These are phyloP conservation scores for Coniochaeta ligniaria DNA, from an alignment of 2,329 filamentous ascomycete species.

Conservation along the genomic window DNA sequence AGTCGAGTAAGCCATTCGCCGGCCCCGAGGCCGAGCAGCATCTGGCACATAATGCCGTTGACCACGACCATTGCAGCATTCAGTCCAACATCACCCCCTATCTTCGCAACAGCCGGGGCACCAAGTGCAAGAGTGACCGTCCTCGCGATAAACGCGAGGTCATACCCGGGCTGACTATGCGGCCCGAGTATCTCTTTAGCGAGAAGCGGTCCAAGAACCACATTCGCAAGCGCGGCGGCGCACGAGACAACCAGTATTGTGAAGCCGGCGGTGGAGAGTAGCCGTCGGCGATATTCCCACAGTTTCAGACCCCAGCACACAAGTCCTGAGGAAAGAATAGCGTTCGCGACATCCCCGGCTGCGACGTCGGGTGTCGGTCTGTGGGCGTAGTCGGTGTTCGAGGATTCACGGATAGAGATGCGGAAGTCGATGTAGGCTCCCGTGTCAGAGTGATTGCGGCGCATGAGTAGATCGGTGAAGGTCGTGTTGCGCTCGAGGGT, in stretches of 20 bases:
- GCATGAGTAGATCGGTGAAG: conserved; percentile 19
- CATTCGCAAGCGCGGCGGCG: conserved; percentile 30
- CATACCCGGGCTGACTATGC: conserved; percentile 13
- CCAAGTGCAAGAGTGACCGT: conserved; percentile 43
- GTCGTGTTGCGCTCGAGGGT: conserved; percentile 19
- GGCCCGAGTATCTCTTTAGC: conserved; percentile 21
- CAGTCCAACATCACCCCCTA: conserved; percentile 36
- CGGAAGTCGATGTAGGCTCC: neutral
- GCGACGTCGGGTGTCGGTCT: conserved; percentile 17
- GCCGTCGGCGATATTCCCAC: conserved; percentile 38
- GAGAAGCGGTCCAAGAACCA: conserved; percentile 32
- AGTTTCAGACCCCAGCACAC: conserved; percentile 47
- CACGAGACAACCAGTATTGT: conserved; percentile 29
- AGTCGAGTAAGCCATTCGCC: conserved; percentile 13
- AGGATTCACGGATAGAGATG: neutral
- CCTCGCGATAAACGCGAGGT: conserved; percentile 40
- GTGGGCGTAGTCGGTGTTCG: neutral
- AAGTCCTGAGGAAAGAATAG: conserved; percentile 42
- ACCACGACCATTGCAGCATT: conserved; percentile 45
- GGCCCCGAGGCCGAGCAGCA: conserved; percentile 22
- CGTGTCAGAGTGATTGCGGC: conserved; percentile 9
- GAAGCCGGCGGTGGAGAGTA: conserved; percentile 35
- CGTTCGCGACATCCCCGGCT: conserved; percentile 40
- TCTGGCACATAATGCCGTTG: conserved; percentile 37
- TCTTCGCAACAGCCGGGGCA: conserved; percentile 34